A percentile compares a stretch with the other conserved stretches of the same genome.
Conservation (phyloP, 2,329 filamentous ascomycete genomes). For the Stemphylium beticola region DNA sequence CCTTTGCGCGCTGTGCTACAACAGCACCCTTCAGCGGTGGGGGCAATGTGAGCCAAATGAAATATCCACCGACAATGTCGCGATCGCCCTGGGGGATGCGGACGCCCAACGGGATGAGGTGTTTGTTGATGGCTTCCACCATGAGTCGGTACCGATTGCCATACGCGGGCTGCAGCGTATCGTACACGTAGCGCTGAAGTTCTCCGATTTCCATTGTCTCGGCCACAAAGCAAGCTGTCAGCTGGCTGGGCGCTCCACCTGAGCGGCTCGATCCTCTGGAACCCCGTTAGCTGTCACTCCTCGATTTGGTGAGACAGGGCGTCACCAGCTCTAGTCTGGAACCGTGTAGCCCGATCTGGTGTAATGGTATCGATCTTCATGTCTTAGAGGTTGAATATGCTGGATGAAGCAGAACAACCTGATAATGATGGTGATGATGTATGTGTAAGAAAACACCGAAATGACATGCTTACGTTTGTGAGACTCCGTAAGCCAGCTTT, state of each 20-base stretch:
- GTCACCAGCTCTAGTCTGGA: constrained; percentile 4
- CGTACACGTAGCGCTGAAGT: constrained; percentile 60
- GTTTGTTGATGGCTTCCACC: constrained; percentile 62
- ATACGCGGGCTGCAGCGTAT: constrained; percentile 63
- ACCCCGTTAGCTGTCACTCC: constrained; percentile 28
- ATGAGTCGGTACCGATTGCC: constrained; percentile 61
- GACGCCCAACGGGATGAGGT: constrained; percentile 70
- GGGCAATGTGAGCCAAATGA: constrained; percentile 78
- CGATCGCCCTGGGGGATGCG: constrained; percentile 51
- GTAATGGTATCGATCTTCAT: background rate
- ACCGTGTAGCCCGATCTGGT: background rate
- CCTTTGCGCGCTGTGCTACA: constrained; percentile 63
- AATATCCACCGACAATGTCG: constrained; percentile 77
- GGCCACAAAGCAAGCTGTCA: constrained; percentile 63
- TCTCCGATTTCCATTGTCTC: constrained; percentile 60
- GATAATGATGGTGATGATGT: background rate
- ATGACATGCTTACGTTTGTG: constrained; percentile 59
- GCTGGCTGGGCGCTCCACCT: constrained; percentile 65
- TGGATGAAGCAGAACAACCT: background rate
- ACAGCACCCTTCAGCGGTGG: constrained; percentile 58
- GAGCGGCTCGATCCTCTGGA: constrained; percentile 63
- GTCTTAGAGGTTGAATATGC: background rate
- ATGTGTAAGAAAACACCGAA: background rate
- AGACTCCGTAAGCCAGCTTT: constrained; percentile 65
- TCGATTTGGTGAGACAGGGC: constrained; percentile 8